Base-by-base conservation (phyloP, 257 asterid genomes). In the Fraxinus pennsylvanica region DNA sequence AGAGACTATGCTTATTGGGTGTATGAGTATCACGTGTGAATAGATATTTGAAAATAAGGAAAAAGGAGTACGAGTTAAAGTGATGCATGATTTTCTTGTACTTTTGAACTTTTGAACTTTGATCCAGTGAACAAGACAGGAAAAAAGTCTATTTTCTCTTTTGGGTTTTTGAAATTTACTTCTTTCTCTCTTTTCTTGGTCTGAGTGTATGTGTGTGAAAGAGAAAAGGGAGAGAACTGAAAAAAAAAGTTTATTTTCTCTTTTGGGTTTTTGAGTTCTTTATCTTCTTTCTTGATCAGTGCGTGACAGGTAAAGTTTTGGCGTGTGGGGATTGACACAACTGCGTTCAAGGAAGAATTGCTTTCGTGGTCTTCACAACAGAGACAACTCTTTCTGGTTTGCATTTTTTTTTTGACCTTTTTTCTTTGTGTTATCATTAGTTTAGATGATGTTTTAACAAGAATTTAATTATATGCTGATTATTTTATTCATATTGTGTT, bases 11-110 rank as follows among this genome's bases (percentile, higher is more conserved):
- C 8, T 9, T 8, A 72, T 50, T 21, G 83, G 66, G 86, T 75
- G 76, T 43, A 76, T 27, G 80, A 74, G 81, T 86, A 92, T 85
- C 96, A 91, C 97, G 98, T 93, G 98, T 86, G 93, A 88, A 82
- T 87, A 75, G 84, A 84, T 89, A 86, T 78, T 83, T 81, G 83
- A 79, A 79, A 82, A 84, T 81, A 81, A 78, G 78, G 81, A 54
- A 19, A 54, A 7, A 38, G 12, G 43, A 54, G 75, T 84, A 88
- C 65, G 19, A 3, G 85, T 73, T 76, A 65, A 80, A 83, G 80
- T 72, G 79, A 25, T 25, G 79, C 88, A 84, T 63, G 69, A 63
- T 85, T 88, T 88, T 63, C 19, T 63, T 63, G 69, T 63, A 63
- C 69, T 86, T 87, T 66, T 76, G 72, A 66, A 63, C 69, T 86